These are phyloP conservation scores for Xylariaceae sp. DNA, from an alignment of 2,329 filamentous ascomycete species.

Conservation along the genomic window DNA sequence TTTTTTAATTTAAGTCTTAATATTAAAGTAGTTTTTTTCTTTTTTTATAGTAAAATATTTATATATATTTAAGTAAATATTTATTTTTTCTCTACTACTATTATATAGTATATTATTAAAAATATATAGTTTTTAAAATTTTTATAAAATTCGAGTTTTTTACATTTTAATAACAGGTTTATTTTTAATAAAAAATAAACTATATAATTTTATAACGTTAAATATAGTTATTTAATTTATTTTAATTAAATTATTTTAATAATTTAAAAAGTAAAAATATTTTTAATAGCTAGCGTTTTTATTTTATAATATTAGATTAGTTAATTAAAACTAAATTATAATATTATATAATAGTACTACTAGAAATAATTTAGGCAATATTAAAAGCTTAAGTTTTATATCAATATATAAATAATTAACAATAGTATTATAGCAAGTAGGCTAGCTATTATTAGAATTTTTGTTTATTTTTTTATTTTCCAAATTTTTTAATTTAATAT, in stretches of 20 bases:
- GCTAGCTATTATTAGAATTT: too few species aligned
- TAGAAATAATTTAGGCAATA: too few species aligned
- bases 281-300: neutral
- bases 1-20: too few species aligned
- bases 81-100: neutral
- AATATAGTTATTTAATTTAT: neutral
- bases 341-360: too few species aligned
- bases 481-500: neutral
- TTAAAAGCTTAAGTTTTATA: neutral
- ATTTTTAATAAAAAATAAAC: neutral
- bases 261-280: neutral
- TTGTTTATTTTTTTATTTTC: neutral
- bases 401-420: too few species aligned
- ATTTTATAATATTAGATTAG: neutral
- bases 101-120: neutral
- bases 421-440: too few species aligned
- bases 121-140: neutral
- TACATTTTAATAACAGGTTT: neutral
- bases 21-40: too few species aligned
- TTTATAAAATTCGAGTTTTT: neutral
- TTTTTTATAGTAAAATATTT: neutral
- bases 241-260: neutral
- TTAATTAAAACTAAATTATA: neutral
- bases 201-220: neutral
- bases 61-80: neutral